Evolutionary conservation across 306 rosid genomes (phyloP).

Genomic region (Prunus fruticosa): DNA sequence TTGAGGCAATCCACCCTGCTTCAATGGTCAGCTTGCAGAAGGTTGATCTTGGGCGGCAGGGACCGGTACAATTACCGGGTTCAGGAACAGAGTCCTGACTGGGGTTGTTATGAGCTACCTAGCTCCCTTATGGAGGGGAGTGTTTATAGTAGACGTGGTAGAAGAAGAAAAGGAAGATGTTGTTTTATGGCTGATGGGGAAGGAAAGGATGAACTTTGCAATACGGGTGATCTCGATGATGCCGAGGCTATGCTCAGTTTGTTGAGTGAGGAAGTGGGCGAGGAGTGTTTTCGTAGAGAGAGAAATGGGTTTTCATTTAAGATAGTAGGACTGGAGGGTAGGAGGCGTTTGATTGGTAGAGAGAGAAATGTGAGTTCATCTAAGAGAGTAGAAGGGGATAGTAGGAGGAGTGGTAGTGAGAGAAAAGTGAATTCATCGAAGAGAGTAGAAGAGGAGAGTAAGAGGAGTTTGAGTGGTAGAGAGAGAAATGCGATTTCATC

Average conservation of each 20-base stretch:
- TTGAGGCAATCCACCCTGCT: slow-evolving; percentile 78
- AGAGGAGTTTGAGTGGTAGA: slow-evolving; percentile 23
- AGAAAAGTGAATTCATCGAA: slow-evolving; percentile 35
- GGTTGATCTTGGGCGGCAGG: slow-evolving; percentile 53
- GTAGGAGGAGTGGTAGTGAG: slow-evolving; percentile 28
- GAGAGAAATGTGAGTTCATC: slow-evolving; percentile 35
- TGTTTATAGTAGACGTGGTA: slow-evolving; percentile 37
- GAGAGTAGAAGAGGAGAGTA: slow-evolving; percentile 42
- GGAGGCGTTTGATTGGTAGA: slow-evolving; percentile 24
- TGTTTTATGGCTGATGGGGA: slow-evolving; percentile 36
- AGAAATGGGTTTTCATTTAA: slow-evolving; percentile 35
- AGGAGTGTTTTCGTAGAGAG: slow-evolving; percentile 26
- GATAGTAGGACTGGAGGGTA: slow-evolving; percentile 38
- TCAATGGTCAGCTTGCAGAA: slow-evolving; percentile 67
- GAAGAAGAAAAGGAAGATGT: slow-evolving; percentile 41
- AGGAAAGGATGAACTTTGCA: slow-evolving; percentile 30
- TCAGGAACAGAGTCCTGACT: slow-evolving; percentile 37
- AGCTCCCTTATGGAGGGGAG: slow-evolving; percentile 38
- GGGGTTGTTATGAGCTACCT: slow-evolving; percentile 39
- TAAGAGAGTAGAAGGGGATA: slow-evolving; percentile 34
- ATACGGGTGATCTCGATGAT: slow-evolving; percentile 38
- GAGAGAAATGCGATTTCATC: slow-evolving; percentile 39
- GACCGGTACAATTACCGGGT: slow-evolving; percentile 39
- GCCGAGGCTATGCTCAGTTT: slow-evolving; percentile 66
- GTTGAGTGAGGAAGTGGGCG: slow-evolving; percentile 65